Base-by-base conservation (phyloP, 148 eudicot species). In the Beta vulgaris region DNA sequence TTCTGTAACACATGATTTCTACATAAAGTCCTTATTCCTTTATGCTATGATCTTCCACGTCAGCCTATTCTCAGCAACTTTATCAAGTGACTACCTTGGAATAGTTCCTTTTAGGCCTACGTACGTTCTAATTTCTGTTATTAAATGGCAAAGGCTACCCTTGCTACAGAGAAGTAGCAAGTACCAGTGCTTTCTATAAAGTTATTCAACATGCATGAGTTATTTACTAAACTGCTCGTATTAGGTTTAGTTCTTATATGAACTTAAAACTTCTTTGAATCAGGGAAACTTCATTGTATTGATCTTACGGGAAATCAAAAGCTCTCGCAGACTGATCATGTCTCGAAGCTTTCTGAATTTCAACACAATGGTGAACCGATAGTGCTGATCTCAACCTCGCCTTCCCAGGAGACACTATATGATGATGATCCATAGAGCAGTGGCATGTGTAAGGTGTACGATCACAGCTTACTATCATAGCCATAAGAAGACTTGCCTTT, bases 221-320 rank as follows among this genome's bases (percentile, higher is more conserved):
- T 21, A 5, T n/a, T 19, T 13, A 21, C 21, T 10, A 64, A 6
- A 12, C n/a, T 62, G 19, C 1, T 59, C 42, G 35, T 62, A 2
- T 7, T 29, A 34, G 25, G 25, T 34, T 32, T 21, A 4, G n/a
- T 19, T 53, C 55, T 43, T 18, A 36, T 32, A 68, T 60, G 81
- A 43, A 53, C 61, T 59, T 60, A 36, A 71, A n/a, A 36, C 19
- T 32, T n/a, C 23, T 55, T 46, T 80, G 48, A 68, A 44, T 74
- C 83, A 92, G 98, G 98, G 75, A 91, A 85, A 78, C 85, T 91
- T 73, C 77, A 86, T 77, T 88, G 66, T 80, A 77, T 94, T 37
- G 90, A 94, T 83, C 86, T 94, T 85, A 75, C 78, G 46, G 93
- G 97, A 78, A 91, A 94, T 77, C 81, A 51, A 16, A 86, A 78